These are phyloP conservation scores for Suillus clintonianus DNA, from an alignment of 768 basidiomycete genomes.

Conservation along the genomic window DNA sequence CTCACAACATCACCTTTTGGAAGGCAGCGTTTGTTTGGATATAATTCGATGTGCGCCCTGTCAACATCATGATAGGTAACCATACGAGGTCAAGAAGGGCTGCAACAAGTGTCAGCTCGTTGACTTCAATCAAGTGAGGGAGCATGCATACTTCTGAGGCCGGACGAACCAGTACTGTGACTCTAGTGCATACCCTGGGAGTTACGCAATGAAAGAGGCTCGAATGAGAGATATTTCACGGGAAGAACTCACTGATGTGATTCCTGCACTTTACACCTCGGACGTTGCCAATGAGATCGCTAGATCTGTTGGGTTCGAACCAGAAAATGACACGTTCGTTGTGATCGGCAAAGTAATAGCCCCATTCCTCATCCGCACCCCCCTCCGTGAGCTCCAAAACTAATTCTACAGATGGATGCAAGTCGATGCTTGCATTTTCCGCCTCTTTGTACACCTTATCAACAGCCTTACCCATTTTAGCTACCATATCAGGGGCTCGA, in stretches of 20 bases:
- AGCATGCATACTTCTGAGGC: not conserved
- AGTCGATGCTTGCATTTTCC: not conserved
- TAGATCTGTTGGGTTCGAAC: not conserved
- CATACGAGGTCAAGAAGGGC: not conserved
- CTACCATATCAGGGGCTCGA: not conserved
- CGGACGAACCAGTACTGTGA: slow-evolving; percentile 1
- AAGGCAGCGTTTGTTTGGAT: not conserved
- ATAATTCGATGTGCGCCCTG: not conserved
- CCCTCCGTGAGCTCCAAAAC: not conserved
- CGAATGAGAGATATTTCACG: too few relatives aligned
- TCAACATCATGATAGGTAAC: not conserved
- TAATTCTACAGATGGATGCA: not conserved
- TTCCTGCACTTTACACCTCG: not conserved
- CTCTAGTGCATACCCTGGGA: not conserved
- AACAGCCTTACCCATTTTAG: not conserved
- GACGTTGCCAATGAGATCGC: not conserved
- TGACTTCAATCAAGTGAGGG: not conserved
- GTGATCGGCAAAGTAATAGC: not conserved
- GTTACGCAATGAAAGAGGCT: not conserved
- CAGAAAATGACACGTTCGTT: not conserved
- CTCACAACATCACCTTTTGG: not conserved
- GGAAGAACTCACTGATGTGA: not conserved
- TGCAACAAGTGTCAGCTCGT: not conserved
- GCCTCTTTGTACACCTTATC: not conserved
- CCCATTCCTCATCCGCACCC: not conserved